Evolutionary conservation across 768 basidiomycete species (phyloP), one percentile per base, ranked within the genome.

Genomic region (Suillus paluster): DNA sequence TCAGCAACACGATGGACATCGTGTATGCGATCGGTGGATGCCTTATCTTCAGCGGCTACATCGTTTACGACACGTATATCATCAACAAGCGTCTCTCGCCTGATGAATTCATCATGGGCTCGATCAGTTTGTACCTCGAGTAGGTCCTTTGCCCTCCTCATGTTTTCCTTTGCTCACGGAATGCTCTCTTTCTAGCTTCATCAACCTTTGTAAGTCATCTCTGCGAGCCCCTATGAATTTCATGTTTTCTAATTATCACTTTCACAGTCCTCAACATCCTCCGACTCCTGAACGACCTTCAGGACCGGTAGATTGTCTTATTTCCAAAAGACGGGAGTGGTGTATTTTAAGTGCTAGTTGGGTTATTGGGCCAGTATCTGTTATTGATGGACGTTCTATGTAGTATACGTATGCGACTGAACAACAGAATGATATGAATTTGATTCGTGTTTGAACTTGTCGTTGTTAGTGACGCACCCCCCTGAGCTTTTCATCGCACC

Each of bases 41-140:
- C 66, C 78, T 97, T 52, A 74, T 97, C 63, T 96, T 96, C 82
- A 91, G 90, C 58, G 95, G 92, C 33, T 97, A 95, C 71, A 82
- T 97, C 67, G 86, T 95, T 67, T 95, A 90, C 70, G 94, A 96
- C 75, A 98, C 97, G 3, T 95, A 91, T 74, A 73, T 86, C 65
- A 96, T 99, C 81, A 94, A 92, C 78, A 89, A 88, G 68, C 86
- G 87, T 62, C 79, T 97, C 21, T 93, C 91, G 2, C 94, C 95
- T 4, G 97, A 99, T 66, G 97, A 99, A 74, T 95, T 85, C 74
- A 95, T 97, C 67, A 79, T 97, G 80, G 97, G 89, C 39, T 83
- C 94, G 19, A 90, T 98, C 70, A 90, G 88, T 66, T 85, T 99
- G n/a, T 99, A 98, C 78, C 88, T 98, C 60, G 97, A 98, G 87